Evolutionary conservation across 2,329 filamentous ascomycete species (phyloP).

Genomic region (Penicillium thymicola): DNA sequence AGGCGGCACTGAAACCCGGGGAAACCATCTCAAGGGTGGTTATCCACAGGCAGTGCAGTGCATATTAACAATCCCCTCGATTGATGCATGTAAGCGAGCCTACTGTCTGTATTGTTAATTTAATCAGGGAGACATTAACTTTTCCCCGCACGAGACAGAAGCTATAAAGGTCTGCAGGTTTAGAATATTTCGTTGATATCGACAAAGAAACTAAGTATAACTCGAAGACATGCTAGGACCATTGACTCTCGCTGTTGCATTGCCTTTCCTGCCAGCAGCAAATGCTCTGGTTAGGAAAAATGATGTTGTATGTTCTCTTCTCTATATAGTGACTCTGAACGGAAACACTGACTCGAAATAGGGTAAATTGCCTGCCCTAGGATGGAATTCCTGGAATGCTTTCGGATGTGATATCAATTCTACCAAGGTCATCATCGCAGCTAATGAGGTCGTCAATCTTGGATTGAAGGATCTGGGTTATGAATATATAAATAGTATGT

Average conservation of each 20-base stretch:
- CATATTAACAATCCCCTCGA: too few relatives aligned
- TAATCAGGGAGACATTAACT: background rate
- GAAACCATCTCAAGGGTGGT: background rate
- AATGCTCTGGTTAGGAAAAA: constrained; percentile 27
- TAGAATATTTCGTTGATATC: too few relatives aligned
- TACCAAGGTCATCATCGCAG: constrained; percentile 46
- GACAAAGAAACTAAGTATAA: background rate
- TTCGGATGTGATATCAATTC: constrained; percentile 50
- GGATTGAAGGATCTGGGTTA: constrained; percentile 51
- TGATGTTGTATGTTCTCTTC: constrained; percentile 24
- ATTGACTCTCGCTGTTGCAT: constrained; percentile 8
- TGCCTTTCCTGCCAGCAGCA: constrained; percentile 18
- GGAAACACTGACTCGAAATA: constrained; percentile 6
- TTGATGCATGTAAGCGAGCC: background rate
- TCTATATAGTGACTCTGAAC: background rate
- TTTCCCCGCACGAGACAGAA: background rate
- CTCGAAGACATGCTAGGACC: constrained; percentile 7
- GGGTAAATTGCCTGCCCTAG: constrained; percentile 35
- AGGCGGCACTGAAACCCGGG: background rate
- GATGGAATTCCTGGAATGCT: constrained; percentile 49
- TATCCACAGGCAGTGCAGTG: too few relatives aligned
- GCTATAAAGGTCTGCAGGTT: background rate
- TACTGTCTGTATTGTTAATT: background rate
- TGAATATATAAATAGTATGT: constrained; percentile 46
- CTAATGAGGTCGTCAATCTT: constrained; percentile 44